phyloP scores from a whole-genome alignment of 208 protist genomes.

The Leishmania major region DNA sequence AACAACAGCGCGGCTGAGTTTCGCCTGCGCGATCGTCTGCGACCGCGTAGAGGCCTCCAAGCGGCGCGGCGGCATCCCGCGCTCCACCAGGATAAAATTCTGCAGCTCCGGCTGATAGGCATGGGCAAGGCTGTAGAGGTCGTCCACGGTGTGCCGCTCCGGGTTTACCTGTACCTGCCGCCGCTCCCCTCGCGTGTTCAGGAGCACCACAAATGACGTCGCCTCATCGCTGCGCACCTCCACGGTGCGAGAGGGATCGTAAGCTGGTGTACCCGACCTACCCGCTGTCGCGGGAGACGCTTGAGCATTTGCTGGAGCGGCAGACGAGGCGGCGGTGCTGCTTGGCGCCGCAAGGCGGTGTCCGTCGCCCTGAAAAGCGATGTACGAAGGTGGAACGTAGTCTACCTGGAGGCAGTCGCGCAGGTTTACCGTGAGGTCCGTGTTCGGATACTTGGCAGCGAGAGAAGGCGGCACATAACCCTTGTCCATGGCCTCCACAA shows the following conservation, averaged over 20 bases:
- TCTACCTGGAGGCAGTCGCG: slow-evolving; percentile 56
- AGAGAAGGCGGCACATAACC: slow-evolving; percentile 64
- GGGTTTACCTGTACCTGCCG: slow-evolving; percentile 77
- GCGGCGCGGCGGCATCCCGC: slow-evolving; percentile 69
- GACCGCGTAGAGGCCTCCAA: slow-evolving; percentile 35
- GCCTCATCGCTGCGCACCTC: slow-evolving; percentile 46
- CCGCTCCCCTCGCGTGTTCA: slow-evolving; percentile 63
- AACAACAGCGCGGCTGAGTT: slow-evolving; percentile 61
- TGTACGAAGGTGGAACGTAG: slow-evolving; percentile 47
- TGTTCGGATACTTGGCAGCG: slow-evolving; percentile 55
- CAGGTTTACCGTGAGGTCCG: slow-evolving; percentile 62
- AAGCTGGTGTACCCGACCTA: neutral
- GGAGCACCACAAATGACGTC: slow-evolving; percentile 57
- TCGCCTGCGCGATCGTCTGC: slow-evolving; percentile 64
- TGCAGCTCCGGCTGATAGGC: slow-evolving; percentile 38
- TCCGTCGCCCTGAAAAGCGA: slow-evolving; percentile 67
- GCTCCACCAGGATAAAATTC: slow-evolving; percentile 58
- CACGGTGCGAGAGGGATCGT: slow-evolving; percentile 32
- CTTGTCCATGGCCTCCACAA: slow-evolving; percentile 56
- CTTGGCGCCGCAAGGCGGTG: slow-evolving; percentile 39
- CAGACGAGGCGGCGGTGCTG: slow-evolving; percentile 2
- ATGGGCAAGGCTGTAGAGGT: slow-evolving; percentile 71
- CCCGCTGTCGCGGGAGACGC: neutral
- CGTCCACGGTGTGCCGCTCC: slow-evolving; percentile 69
- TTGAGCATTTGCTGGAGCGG: slow-evolving; percentile 4